Evolutionary conservation across 1,284 basidiomycete genomes (phyloP).

Genomic region (Phylloporus sp.): DNA sequence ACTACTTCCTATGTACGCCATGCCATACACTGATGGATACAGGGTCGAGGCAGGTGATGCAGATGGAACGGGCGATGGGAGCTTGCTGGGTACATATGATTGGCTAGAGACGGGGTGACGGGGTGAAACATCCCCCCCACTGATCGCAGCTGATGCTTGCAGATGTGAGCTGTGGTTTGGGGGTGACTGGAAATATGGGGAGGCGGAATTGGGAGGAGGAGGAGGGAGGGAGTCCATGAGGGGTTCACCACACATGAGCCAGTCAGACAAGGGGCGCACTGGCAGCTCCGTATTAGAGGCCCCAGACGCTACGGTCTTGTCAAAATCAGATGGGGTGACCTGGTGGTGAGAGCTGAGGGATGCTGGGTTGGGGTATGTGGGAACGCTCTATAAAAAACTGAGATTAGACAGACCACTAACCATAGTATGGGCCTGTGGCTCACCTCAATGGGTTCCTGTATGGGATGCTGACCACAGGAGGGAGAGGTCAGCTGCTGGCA

Average conservation of each 20-base stretch:
- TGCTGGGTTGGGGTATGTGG: constrained; percentile 25
- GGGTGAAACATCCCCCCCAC: constrained; percentile 29
- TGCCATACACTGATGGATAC: too few species aligned
- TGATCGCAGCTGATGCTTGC: constrained; percentile 22
- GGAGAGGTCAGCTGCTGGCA: neutral
- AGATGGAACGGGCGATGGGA: constrained; percentile 13
- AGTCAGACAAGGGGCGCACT: constrained; percentile 7
- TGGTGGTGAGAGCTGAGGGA: too few species aligned
- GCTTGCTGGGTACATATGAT: constrained; percentile 26
- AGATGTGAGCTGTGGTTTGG: constrained; percentile 18
- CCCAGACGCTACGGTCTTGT: constrained; percentile 11
- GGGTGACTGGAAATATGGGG: constrained; percentile 28
- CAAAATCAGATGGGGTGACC: constrained; percentile 23
- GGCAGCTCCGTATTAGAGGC: neutral
- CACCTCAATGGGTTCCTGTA: constrained; percentile 38
- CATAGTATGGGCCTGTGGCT: constrained; percentile 12
- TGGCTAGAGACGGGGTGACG: constrained; percentile 16
- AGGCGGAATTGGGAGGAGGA: constrained; percentile 33
- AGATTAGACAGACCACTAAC: constrained; percentile 7
- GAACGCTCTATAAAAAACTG: constrained; percentile 22
- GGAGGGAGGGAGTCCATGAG: constrained; percentile 42
- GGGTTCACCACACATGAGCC: constrained; percentile 24
- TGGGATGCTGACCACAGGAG: constrained; percentile 25
- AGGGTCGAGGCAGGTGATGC: neutral
- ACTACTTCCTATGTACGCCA: too few species aligned